A percentile compares a stretch with the other conserved stretches of the same genome.
phyloP scores from a whole-genome alignment of 2,329 filamentous ascomycete genomes.

The Monosporascus cannonballus region DNA sequence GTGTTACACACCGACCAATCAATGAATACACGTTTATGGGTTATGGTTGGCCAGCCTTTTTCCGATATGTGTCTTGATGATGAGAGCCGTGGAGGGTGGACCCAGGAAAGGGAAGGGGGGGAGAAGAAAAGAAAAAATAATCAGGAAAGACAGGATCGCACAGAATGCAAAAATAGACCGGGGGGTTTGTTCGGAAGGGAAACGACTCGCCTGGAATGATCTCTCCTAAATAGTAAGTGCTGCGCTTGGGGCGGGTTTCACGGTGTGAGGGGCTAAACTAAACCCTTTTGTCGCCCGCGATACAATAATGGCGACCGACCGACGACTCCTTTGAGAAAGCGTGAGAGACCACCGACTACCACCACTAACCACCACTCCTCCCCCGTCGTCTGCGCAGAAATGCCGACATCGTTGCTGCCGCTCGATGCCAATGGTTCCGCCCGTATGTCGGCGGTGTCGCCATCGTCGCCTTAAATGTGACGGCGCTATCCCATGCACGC shows the following conservation, averaged over 20 bases:
- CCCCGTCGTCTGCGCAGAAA: neutral
- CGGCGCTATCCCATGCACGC: neutral
- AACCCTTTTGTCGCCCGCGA: neutral
- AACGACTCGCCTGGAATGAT: neutral
- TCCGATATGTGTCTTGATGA: neutral
- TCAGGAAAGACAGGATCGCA: neutral
- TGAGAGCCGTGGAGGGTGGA: neutral
- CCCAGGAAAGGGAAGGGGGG: neutral
- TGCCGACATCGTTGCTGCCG: neutral
- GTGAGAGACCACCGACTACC: neutral
- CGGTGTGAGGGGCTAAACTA: neutral
- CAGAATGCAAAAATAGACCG: neutral
- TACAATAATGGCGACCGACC: neutral
- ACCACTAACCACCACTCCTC: neutral
- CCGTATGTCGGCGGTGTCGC: neutral
- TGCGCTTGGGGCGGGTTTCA: neutral
- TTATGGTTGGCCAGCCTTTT: neutral
- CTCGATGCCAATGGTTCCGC: neutral
- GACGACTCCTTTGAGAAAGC: neutral
- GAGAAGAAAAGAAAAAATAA: neutral
- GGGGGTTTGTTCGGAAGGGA: neutral
- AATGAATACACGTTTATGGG: too few species aligned
- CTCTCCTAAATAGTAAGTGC: neutral
- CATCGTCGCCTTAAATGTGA: neutral
- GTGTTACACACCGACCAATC: neutral